Evolutionary conservation across 495 filamentous ascomycete genomes (phyloP), one percentile per base, ranked within the genome.

Genomic region (Lasiosphaeria miniovina): DNA sequence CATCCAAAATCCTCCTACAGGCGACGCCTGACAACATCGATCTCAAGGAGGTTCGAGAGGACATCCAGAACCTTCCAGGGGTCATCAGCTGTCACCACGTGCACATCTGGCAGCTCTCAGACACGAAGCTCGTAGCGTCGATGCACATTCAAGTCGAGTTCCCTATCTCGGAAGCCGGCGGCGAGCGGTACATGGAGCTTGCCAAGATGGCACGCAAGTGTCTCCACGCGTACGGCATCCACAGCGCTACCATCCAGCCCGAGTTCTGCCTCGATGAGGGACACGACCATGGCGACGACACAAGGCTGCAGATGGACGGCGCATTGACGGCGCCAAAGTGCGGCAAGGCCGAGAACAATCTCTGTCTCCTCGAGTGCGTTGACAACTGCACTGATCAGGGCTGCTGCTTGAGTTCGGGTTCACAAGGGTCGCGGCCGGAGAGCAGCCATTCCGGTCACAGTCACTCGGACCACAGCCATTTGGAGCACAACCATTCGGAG

Each of bases 161-260:
- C 64, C 78, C 82, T 5, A 77, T 82, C 24, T 88, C 85, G 33
- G 87, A 92, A 64, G 84, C 85, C 48, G 86, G 86, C 6, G 88
- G 84, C 1, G 87, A 87, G 69, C 80, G 85, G 55, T 98, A 96
- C 69, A 98, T 98, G 95, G 80, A 84, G 52, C 84, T 98, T 36
- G 91, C 91, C 10, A 83, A 81, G 51, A 84, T 84, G 58, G 88
- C 95, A 17, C 80, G 92, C 12, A 84, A 83, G 41, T 98, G 94
- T 70, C 82, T 98, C 15, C 94, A 98, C 68, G 94, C 86, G 14
- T 96, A 96, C 64, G 94, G 94, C 12, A 97, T 98, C 61, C 94
- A 98, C 75, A 94, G 90, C n/a, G 91, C 90, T 4, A 98, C 94
- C 7, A 97, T 98, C 62, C 94, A 98, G 74, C 95, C 95, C 3